Evolutionary conservation across 139 green algal genomes (phyloP).

Genomic region (Tetraselmis chui): DNA sequence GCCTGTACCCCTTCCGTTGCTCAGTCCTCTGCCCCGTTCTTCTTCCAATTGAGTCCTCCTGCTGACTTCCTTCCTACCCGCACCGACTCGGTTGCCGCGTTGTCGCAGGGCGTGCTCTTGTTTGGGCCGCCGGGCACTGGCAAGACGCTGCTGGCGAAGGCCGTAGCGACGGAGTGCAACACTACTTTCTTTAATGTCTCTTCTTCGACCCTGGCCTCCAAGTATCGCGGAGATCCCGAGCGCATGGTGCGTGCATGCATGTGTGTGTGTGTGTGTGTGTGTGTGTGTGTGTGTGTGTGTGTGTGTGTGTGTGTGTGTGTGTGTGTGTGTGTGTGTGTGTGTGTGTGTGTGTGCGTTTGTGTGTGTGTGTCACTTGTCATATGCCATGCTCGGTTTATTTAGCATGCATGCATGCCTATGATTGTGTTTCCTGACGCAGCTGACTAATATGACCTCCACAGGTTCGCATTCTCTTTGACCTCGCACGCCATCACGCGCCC

Average conservation of each 20-base stretch:
- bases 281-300: too few relatives aligned
- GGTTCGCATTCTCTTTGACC: slow-evolving; percentile 78
- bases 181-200: slow-evolving; percentile 88
- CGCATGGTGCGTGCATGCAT: slow-evolving; percentile 51
- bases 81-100: too few relatives aligned
- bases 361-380: too few relatives aligned
- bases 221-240: slow-evolving; percentile 71
- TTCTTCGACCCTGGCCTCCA: slow-evolving; percentile 63
- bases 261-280: not conserved
- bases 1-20: too few relatives aligned
- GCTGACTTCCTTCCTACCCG: too few relatives aligned
- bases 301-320: too few relatives aligned
- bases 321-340: too few relatives aligned
- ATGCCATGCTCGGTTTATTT: not conserved
- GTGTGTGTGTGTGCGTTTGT: too few relatives aligned
- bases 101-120: slow-evolving; percentile 89
- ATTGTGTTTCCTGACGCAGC: too few relatives aligned
- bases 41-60: too few relatives aligned
- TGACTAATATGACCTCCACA: slow-evolving; percentile 13
- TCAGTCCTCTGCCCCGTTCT: too few relatives aligned
- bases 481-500: slow-evolving; percentile 65
- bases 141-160: slow-evolving; percentile 91
- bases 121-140: slow-evolving; percentile 89
- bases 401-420: not conserved
- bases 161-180: slow-evolving; percentile 62